Conservation (phyloP, 331 rosid genomes). For the Cydonia oblonga region DNA sequence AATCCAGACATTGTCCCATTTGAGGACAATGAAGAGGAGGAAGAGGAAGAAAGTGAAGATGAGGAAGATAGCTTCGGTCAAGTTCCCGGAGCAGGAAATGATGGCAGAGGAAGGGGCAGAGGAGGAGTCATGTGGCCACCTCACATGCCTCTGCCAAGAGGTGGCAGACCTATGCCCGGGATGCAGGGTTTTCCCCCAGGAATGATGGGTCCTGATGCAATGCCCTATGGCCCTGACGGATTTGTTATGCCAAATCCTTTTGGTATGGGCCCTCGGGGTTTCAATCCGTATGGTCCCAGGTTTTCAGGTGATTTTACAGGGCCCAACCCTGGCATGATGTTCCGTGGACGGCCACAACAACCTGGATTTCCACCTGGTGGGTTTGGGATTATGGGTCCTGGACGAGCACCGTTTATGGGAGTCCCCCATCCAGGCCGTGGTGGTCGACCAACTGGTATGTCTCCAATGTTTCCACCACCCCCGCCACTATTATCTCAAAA, state of each 20-base stretch:
- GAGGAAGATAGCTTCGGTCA: constrained; percentile 83
- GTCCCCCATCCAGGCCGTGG: constrained; percentile 64
- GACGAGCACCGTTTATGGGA: constrained; percentile 86
- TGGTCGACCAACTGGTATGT: constrained; percentile 67
- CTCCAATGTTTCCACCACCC: constrained; percentile 77
- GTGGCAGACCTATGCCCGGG: constrained; percentile 89
- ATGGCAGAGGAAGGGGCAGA: constrained; percentile 86
- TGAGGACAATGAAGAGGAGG: constrained; percentile 99
- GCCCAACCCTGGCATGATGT: constrained; percentile 80
- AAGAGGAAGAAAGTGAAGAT: constrained; percentile 90
- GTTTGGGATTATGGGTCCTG: constrained; percentile 97
- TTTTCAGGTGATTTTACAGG: constrained; percentile 78
- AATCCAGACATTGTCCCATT: constrained; percentile 97
- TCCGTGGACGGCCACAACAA: constrained; percentile 80
- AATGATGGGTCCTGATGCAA: constrained; percentile 86
- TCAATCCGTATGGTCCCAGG: constrained; percentile 81
- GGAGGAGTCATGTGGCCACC: constrained; percentile 94
- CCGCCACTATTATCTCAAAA: constrained; percentile 51
- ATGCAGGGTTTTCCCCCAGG: constrained; percentile 82
- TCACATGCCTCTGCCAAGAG: constrained; percentile 80
- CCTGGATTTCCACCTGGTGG: constrained; percentile 92
- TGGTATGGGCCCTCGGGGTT: constrained; percentile 76
- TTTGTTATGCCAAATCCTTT: constrained; percentile 88
- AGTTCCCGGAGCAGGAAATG: constrained; percentile 49
- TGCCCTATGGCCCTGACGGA: constrained; percentile 87